These are phyloP conservation scores for Hypoxylon sp. DNA, from an alignment of 2,329 filamentous ascomycete species.

Conservation along the genomic window DNA sequence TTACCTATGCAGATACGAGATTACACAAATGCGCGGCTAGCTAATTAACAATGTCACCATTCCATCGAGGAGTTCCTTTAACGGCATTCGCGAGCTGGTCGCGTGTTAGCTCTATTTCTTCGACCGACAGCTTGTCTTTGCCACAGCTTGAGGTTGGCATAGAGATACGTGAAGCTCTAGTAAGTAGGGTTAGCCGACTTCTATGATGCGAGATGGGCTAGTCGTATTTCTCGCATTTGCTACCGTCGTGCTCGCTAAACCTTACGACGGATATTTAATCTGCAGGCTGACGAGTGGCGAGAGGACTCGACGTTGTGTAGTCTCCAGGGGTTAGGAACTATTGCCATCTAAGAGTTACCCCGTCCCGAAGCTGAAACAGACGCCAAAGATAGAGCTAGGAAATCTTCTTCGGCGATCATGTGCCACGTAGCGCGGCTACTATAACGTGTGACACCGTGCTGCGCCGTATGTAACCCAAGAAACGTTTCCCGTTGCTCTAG, in stretches of 20 bases:
- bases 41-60: not conserved
- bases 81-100: not conserved
- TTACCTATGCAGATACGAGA: not conserved
- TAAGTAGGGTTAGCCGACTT: not conserved
- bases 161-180: not conserved
- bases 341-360: not conserved
- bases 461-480: constrained; percentile 27
- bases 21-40: not conserved
- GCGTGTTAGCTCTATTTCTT: not conserved
- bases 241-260: not conserved
- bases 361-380: not conserved
- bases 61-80: not conserved
- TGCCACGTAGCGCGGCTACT: not conserved
- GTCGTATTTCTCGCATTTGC: not conserved
- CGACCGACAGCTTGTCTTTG: not conserved
- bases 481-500: not conserved
- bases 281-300: not conserved
- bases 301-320: not conserved
- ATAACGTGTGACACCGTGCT: constrained; percentile 9
- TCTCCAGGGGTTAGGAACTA: not conserved
- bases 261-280: not conserved
- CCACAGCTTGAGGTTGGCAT: not conserved
- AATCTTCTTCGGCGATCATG: not conserved
- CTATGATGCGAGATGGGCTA: not conserved
- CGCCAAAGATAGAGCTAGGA: not conserved